Conservation (phyloP, 495 filamentous ascomycete species). For the Clavariopsis aquatica region DNA sequence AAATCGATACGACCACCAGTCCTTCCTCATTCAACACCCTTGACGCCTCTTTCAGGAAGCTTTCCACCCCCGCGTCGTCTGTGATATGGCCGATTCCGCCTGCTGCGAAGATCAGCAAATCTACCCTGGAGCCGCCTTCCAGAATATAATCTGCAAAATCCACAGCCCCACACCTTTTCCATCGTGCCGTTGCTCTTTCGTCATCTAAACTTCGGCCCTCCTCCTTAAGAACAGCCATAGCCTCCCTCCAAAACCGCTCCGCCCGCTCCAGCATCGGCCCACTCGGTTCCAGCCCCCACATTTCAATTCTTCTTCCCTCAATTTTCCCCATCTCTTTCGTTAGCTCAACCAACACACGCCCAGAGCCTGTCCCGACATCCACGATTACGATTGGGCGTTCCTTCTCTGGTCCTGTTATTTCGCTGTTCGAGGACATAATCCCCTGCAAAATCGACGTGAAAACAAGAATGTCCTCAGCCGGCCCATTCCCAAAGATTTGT, state of each 20-base stretch:
- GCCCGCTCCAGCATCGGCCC: not conserved
- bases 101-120: slow-evolving; percentile 4
- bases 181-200: not conserved
- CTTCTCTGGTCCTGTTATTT: not conserved
- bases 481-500: not conserved
- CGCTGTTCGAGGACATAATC: too few species aligned
- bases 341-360: not conserved
- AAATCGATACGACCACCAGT: not conserved
- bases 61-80: not conserved
- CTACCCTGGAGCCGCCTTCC: not conserved
- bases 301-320: not conserved
- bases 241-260: not conserved
- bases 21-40: not conserved
- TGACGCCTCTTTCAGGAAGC: not conserved
- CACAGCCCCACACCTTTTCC: not conserved
- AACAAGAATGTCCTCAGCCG: not conserved
- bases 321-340: not conserved
- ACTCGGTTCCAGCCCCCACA: not conserved
- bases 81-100: slow-evolving; percentile 2
- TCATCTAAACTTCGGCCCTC: not conserved
- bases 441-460: not conserved
- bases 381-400: not conserved
- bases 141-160: not conserved
- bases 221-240: not conserved
- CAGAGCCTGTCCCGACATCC: not conserved